Base-by-base conservation (phyloP, 75 land plant species). In the Picea sitchensis region DNA sequence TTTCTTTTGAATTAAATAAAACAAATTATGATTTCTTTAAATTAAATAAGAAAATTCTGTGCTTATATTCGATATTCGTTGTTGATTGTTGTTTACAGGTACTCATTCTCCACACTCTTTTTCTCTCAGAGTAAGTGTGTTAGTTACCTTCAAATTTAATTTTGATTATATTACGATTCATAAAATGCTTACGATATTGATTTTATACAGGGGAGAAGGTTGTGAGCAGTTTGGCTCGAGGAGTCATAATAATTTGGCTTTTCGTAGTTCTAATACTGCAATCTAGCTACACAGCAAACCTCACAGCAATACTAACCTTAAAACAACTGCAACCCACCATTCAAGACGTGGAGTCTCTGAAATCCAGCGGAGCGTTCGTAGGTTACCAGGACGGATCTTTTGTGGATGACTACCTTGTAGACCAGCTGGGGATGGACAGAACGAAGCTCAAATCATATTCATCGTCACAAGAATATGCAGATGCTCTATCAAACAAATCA, bases 241-340 rank as follows among this genome's bases (percentile, higher is more conserved):
- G 80, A 3, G 84, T 81, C 30, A 41, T 83, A 3, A 65, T 81
- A 14, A 31, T 86, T 4, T 88, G 87, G 89, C 69, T 80, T 62
- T 85, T 85, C 59, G 81, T 87, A 21, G 88, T 88, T 14, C 61
- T 88, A 12, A 81, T 86, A 3, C 76, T 87, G n/a, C 85, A 51
- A 12, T 85, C 87, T 31, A 85, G 88, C 69, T 87, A 87, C 82
- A 89, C 91, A 0, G 93, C 93, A 6, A 89, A 83, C 76, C 81
- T 91, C 57, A 89, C 86, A 0, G 78, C 89, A 5, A 79, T 85
- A 32, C 51, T 87, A 4, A 87, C 89, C 11, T 81, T 69, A 1
- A 75, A 85, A 59, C 58, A 84, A 47, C 64, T 87, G 31, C 76
- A 59, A 15, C 89, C 89, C 56, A 51, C 56, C 56, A 9, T 51